These are phyloP conservation scores for Tilletia setariae DNA, from an alignment of 1,284 basidiomycete species.

Conservation along the genomic window DNA sequence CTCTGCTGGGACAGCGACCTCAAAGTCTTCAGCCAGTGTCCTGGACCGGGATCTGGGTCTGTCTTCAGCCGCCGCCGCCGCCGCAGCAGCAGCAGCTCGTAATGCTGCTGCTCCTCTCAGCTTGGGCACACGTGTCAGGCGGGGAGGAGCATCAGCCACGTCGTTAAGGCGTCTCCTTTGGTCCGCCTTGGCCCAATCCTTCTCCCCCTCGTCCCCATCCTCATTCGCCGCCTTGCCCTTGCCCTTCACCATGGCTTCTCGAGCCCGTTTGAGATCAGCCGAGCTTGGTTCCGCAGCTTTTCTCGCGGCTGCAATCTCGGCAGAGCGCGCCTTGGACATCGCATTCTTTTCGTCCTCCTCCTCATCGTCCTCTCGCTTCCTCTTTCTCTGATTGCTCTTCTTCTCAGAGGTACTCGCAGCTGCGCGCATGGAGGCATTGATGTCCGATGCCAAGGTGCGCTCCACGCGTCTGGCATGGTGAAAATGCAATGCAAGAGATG, in stretches of 20 bases:
- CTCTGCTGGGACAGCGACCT: neutral
- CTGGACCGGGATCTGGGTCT: no score
- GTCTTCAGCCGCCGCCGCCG: neutral
- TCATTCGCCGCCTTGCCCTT: neutral
- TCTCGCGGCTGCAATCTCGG: neutral
- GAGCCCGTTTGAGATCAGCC: neutral
- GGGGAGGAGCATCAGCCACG: neutral
- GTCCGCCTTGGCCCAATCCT: conserved; percentile 8
- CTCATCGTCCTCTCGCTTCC: neutral
- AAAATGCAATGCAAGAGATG: no score
- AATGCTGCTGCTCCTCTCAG: neutral
- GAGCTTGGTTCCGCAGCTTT: neutral
- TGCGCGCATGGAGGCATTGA: conserved; percentile 1
- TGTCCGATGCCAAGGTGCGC: neutral
- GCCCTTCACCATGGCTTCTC: neutral
- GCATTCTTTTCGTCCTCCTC: neutral
- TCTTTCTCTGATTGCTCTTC: neutral
- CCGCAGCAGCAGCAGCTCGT: neutral
- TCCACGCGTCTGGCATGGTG: conserved; percentile 3
- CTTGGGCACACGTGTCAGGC: neutral
- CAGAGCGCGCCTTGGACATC: neutral
- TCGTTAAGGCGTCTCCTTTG: conserved; percentile 2
- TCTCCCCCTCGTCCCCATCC: neutral
- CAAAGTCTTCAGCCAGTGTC: neutral
- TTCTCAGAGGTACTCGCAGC: conserved; percentile 7